Base-by-base conservation (phyloP, 345 rosid genomes). In the Eucalyptus curtisii region DNA sequence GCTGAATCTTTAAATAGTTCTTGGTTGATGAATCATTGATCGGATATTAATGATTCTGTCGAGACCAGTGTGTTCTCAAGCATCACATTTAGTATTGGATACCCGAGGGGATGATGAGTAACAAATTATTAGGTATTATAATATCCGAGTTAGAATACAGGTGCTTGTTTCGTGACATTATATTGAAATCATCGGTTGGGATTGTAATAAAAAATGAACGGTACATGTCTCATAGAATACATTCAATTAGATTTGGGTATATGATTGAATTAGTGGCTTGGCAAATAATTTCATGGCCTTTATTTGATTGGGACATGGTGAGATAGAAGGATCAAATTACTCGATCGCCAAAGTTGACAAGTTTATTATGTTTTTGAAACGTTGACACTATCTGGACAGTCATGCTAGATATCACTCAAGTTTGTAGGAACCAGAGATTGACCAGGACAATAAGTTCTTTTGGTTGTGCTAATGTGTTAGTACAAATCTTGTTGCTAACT, bases 331-430 rank as follows among this genome's bases (percentile, higher is more conserved):
- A 55, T 22, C 27, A 55, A 22, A 55, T 55, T 55, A 22, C 6
- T 20, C 1, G 0, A 0, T 55, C 6, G 0, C 0, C 59, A 55
- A 55, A 55, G 2, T 0, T 20, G 10, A 0, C 0, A 0, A 0
- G 12, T 22, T 53, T 0, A 55, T 55, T 55, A 4, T 55, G 27
- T 55, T 55, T 53, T 55, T 55, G 12, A 22, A 55, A 55, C 27
- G 8, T 55, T 55, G 0, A 22, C 59, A 22, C 12, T 53, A 0
- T 53, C 0, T 53, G 0, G 24, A 7, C 3, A 52, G 10, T 52
- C 0, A 52, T 52, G 27, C 59, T 55, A 55, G 5, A 55, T 8
- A 22, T 55, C 59, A 55, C 59, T 55, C 12, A 55, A 20, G 59
- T 55, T 22, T 53, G 59, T 22, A 0, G 59, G 12, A 55, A 22